These are phyloP conservation scores for Viola pubescens DNA, from an alignment of 441 rosid species.

Conservation along the genomic window DNA sequence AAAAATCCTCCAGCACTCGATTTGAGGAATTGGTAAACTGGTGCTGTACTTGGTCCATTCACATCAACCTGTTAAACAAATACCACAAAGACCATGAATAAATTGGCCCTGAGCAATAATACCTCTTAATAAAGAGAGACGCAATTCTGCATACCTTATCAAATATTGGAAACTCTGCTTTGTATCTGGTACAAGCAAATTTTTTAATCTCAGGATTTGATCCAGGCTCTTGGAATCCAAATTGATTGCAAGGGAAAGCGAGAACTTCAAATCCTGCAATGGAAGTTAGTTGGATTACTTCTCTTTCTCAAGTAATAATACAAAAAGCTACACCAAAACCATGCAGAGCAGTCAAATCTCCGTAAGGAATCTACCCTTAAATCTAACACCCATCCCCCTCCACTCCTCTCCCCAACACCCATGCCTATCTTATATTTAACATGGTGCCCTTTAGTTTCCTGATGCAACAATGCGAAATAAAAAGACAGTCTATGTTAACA, in stretches of 20 bases:
- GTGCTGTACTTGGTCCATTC: conserved; percentile 70
- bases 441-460: no score
- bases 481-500: no score
- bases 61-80: conserved; percentile 52
- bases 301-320: no score
- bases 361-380: no score
- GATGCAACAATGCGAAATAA: no score
- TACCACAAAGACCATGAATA: background rate
- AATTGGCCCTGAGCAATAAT: background rate
- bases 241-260: conserved; percentile 96
- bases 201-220: conserved; percentile 63
- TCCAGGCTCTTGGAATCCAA: conserved; percentile 85
- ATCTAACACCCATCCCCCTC: no score
- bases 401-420: no score
- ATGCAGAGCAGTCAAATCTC: background rate
- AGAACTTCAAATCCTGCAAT: conserved; percentile 72
- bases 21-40: conserved; percentile 81
- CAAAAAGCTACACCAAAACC: background rate
- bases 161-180: conserved; percentile 87
- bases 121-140: background rate
- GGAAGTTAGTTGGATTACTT: background rate
- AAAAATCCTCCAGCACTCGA: conserved; percentile 69
- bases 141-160: conserved; percentile 39
- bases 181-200: conserved; percentile 61
- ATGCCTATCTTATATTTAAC: no score